Evolutionary conservation across 352 stramenopile genomes (phyloP), one percentile per base, ranked within the genome.

Genomic region (Pythium oligandrum): DNA sequence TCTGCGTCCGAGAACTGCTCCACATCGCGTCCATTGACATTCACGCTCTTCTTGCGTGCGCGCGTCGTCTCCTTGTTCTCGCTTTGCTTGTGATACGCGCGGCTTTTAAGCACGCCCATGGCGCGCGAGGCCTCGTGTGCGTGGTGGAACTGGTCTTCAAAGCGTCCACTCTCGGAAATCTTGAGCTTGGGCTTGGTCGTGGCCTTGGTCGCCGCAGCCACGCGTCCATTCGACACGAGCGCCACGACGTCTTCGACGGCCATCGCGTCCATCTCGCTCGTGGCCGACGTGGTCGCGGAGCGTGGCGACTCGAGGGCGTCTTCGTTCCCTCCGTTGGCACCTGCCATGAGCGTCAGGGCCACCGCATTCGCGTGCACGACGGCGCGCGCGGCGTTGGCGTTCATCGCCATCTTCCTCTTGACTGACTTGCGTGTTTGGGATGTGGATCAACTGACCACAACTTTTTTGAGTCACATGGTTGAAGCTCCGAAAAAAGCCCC

Each of bases 131-230:
- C 82, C 48, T 90, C 78, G 33, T 87, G 78, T 26, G 84, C 78
- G 55, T 91, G 82, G 53, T 92, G 90, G 58, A 90, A 95, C 61
- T 95, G 84, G 58, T 95, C 84, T 38, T 95, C 75, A 61, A 93
- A 90, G 54, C 71, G 79, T 3, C 84, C 84, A 42, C 82, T 93
- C 58, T 85, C 77, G 30, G 84, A 92, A 17, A 95, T 78, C 44
- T 78, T 76, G 38, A 95, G 77, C 59, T 76, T 78, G 8, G 84
- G 84, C 64, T 88, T 61, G 40, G 59, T 63, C 6, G 44, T 32
- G 6, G 44, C 4, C 3, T 34, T 42, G 4, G 43, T 11, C 3
- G 39, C 37, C 2, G 36, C n/a, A 10, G 57, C 39, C 7, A 42
- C 38, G 53, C 61, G 50, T 17, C 55, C 52, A 17, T 54, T 42